phyloP scores from a whole-genome alignment of 169 alveolate genomes.

The Cryptosporidium parvum region DNA sequence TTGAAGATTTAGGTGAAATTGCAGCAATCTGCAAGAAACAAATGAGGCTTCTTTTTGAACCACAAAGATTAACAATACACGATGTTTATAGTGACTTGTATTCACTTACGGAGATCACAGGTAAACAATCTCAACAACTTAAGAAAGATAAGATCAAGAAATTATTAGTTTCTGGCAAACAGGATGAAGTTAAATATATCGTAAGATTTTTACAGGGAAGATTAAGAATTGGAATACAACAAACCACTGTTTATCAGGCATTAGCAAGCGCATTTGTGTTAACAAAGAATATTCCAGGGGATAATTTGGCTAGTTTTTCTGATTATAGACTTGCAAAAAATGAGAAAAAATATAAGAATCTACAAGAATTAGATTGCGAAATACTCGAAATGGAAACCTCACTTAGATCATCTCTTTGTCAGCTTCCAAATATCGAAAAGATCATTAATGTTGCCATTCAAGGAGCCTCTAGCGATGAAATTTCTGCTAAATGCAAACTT shows the following conservation, averaged over 20 bases:
- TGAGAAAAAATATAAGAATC: conserved; percentile 41
- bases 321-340: conserved; percentile 78
- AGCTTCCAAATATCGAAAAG: conserved; percentile 92
- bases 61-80: conserved; percentile 88
- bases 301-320: conserved; percentile 77
- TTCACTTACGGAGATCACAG: conserved; percentile 48
- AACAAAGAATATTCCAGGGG: conserved; percentile 82
- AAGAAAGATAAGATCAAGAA: conserved; percentile 88
- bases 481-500: conserved; percentile 90
- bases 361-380: conserved; percentile 54
- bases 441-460: conserved; percentile 89
- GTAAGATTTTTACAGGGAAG: conserved; percentile 95
- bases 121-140: conserved; percentile 74
- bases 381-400: conserved; percentile 85
- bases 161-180: conserved; percentile 91
- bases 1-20: conserved; percentile 94
- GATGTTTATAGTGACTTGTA: conserved; percentile 82
- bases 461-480: conserved; percentile 82
- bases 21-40: conserved; percentile 87
- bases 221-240: conserved; percentile 95
- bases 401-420: conserved; percentile 91
- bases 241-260: conserved; percentile 92
- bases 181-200: conserved; percentile 93
- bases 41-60: conserved; percentile 82
- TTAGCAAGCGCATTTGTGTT: conserved; percentile 82